A percentile compares a stretch with the other conserved stretches of the same genome.
These are phyloP conservation scores for Apiotrichum sp. DNA, from an alignment of 1,284 basidiomycete species.

Conservation along the genomic window DNA sequence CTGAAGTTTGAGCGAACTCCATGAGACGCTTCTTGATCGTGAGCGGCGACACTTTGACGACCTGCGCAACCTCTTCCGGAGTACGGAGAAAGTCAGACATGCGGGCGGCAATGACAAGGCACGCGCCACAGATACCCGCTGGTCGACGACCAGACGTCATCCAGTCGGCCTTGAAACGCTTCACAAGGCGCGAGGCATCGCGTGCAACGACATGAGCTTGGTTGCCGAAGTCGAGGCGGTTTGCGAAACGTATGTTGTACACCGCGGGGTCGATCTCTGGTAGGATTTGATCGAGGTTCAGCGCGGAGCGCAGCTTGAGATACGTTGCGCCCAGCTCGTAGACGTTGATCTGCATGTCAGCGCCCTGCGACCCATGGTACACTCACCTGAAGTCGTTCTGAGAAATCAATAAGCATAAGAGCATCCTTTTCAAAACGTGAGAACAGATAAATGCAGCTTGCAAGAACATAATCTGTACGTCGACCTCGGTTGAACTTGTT, in stretches of 20 bases:
- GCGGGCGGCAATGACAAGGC: conserved; percentile 85
- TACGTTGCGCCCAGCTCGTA: conserved; percentile 96
- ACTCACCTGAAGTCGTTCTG: conserved; percentile 75
- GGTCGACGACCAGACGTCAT: conserved; percentile 92
- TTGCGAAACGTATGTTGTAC: conserved; percentile 93
- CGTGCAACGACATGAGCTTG: conserved; percentile 86
- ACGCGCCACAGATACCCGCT: conserved; percentile 95
- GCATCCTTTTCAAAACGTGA: conserved; percentile 79
- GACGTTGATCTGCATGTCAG: conserved; percentile 75
- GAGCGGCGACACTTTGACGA: conserved; percentile 95
- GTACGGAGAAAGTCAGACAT: conserved; percentile 97
- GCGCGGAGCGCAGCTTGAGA: conserved; percentile 82
- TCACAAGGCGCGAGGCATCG: conserved; percentile 88
- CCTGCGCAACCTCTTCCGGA: conserved; percentile 92
- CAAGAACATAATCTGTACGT: conserved; percentile 85
- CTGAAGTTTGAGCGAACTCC: conserved; percentile 87
- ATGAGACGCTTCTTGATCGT: conserved; percentile 91
- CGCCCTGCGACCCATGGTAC: neutral
- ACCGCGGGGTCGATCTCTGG: conserved; percentile 81
- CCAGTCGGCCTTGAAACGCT: conserved; percentile 95
- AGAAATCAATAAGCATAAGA: conserved; percentile 99
- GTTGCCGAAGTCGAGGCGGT: conserved; percentile 94
- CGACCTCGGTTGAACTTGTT: conserved; percentile 92
- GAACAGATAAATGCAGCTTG: conserved; percentile 91
- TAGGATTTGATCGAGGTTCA: conserved; percentile 69